Base-by-base conservation (phyloP, 2,329 filamentous ascomycete genomes). In the Ophiocordyceps robertsii region DNA sequence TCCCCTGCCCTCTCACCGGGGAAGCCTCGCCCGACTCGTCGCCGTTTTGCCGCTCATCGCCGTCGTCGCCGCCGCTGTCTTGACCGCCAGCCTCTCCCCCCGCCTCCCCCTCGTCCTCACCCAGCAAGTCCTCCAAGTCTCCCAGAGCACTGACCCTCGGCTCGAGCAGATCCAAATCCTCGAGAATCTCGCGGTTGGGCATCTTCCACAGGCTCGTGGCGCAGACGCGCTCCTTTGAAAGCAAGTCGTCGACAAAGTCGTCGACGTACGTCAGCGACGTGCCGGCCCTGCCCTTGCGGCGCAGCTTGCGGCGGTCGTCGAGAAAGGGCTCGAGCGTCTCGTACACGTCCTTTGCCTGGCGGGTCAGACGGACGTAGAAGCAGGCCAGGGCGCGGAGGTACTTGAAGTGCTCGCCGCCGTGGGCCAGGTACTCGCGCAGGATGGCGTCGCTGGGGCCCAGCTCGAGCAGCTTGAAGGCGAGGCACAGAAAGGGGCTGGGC, bases 391-490 rank as follows among this genome's bases (percentile, higher is more conserved):
- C 89, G 44, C 89, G 80, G 42, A 98, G 68, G 62, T 98, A 98
- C 63, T 85, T 88, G 59, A 89, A 88, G 42, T 78, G 66, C 32
- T 84, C 80, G 38, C 80, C 87, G 43, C 82, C 82, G 53, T 81
- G 82, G 44, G 77, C 67, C 29, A 98, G 63, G 60, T 95, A 95
- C 56, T 88, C 85, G 35, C 75, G 63, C 27, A 98, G 67, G 30
- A 96, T 75, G 37, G 81, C 83, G 58, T 85, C 81, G 46, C 77
- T 75, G 1, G 92, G 92, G 24, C 80, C 80, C 10, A 98, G 73
- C 65, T 95, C 88, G 44, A 96, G 74, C 41, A 98, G 73, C 68
- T 96, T 98, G 65, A 98, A 94, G 3, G 84, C 84, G 3, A 98
- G 74, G 56, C 92, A 98, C 24, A 98, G 72, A 56, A 98, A 98